Evolutionary conservation across 805 yeast species (phyloP), one percentile per base, ranked within the genome.

Genomic region (Metschnikowia similis): DNA sequence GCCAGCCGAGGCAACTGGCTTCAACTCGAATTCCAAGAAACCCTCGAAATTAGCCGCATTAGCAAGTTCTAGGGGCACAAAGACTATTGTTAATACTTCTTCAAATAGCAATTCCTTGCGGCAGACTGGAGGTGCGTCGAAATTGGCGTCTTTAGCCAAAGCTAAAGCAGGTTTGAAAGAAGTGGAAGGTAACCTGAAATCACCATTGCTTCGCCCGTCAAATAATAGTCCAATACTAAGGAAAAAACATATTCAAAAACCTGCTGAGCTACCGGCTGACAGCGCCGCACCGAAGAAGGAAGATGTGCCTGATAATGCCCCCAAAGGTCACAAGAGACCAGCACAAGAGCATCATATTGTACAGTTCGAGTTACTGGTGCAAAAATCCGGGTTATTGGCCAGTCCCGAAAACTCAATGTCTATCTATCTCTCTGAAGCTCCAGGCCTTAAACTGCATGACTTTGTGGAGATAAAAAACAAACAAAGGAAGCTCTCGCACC

Each of bases 141-240:
- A 51, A 36, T 49, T 54, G 47, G 36, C 51, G 6, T 41, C 44
- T 2, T 41, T 53, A 29, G 53, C 54, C 7, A 48, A 44, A 37
- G 14, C 41, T 2, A 30, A 50, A 41, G 34, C 44, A n/a, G 16
- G 42, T n/a, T 17, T 37, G 7, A 31, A 9, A 9, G 35, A 34
- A 8, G 10, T 6, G 7, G 6, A 30, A 21, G 30, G 8, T 1
- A 21, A 16, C 8, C 8, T 14, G 26, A 41, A 35, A 26, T 26
- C 16, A 11, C 39, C 13, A 7, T 35, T 43, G 39, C 39, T 35
- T 16, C 46, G 46, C 28, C 46, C 39, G 3, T 21, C 36, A 4
- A 32, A 32, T 6, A 32, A 9, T n/a, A 4, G 7, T 13, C 26
- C 26, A 26, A 21, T 16, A 26, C 13, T 41, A 13, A 31, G 11